phyloP scores from a whole-genome alignment of 2,329 filamentous ascomycete species.

The Epichloe typhina region DNA sequence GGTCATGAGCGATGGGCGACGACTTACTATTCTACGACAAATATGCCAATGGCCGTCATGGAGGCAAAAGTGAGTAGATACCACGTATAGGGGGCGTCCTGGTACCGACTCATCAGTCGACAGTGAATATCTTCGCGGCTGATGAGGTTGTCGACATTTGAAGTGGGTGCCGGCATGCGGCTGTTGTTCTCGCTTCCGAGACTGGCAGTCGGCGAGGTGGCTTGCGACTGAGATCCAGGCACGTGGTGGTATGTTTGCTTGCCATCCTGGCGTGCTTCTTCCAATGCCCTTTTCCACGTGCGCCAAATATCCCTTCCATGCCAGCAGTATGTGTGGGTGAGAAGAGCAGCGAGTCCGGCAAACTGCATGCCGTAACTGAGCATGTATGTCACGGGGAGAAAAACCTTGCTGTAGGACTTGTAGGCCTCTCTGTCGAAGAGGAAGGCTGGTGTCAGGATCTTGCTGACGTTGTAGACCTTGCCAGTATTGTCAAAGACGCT shows the following conservation, averaged over 20 bases:
- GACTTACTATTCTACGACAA: conserved; percentile 69
- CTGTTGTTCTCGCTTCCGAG: conserved; percentile 10
- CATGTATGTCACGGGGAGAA: conserved; percentile 76
- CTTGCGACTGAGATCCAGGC: conserved; percentile 12
- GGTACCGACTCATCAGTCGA: conserved; percentile 69
- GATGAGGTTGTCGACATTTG: conserved; percentile 41
- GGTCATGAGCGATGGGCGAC: conserved; percentile 1
- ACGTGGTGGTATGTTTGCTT: conserved; percentile 42
- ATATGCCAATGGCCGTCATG: conserved; percentile 70
- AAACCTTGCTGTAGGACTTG: conserved; percentile 69
- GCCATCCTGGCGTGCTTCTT: conserved; percentile 42
- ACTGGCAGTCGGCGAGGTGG: conserved; percentile 9
- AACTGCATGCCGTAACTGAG: conserved; percentile 81
- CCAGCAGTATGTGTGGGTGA: conserved; percentile 75
- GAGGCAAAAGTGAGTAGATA: conserved; percentile 62
- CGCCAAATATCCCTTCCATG: conserved; percentile 71
- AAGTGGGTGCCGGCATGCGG: conserved; percentile 22
- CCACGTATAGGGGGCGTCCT: conserved; percentile 71
- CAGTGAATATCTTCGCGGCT: conserved; percentile 72
- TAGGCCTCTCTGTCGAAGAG: conserved; percentile 68
- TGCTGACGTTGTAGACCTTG: conserved; percentile 66
- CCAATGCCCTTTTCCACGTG: conserved; percentile 58
- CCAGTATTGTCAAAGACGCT: conserved; percentile 80
- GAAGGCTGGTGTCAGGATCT: conserved; percentile 65
- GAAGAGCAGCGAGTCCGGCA: conserved; percentile 62